These are phyloP conservation scores for Stemphylium beticola DNA, from an alignment of 2,329 filamentous ascomycete genomes.

Conservation along the genomic window DNA sequence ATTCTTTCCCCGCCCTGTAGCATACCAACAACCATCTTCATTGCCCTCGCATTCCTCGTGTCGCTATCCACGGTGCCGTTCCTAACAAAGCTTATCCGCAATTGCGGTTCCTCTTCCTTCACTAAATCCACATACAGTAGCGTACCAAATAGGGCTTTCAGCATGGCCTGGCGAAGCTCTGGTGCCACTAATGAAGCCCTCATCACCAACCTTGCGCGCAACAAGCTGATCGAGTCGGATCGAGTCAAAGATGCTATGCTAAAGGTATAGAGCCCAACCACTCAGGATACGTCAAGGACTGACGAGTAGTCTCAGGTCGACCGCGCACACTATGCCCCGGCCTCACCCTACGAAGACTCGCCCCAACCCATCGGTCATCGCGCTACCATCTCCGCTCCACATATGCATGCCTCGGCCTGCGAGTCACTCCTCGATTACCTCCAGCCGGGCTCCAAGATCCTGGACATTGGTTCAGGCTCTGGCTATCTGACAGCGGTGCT, in stretches of 20 bases:
- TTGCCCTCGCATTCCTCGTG: constrained; percentile 7
- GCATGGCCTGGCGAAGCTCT: constrained; percentile 90
- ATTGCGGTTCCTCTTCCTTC: constrained; percentile 18
- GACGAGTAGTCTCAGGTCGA: constrained; percentile 68
- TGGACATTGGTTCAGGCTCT: constrained; percentile 57
- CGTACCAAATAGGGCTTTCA: constrained; percentile 28
- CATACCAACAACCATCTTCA: too few species aligned
- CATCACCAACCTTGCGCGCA: constrained; percentile 75
- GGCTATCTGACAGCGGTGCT: constrained; percentile 88
- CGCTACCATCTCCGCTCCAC: constrained; percentile 75
- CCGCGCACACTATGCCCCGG: constrained; percentile 80
- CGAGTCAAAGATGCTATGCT: constrained; percentile 82
- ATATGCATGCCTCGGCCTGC: constrained; percentile 73
- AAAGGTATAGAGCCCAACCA: constrained; percentile 56
- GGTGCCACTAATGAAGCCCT: constrained; percentile 76
- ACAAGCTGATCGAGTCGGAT: constrained; percentile 74
- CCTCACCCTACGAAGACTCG: constrained; percentile 73
- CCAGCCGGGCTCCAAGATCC: constrained; percentile 56
- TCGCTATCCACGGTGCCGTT: constrained; percentile 29
- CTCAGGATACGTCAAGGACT: not conserved
- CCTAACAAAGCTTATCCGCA: constrained; percentile 25
- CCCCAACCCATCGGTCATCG: constrained; percentile 71
- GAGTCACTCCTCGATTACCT: constrained; percentile 67
- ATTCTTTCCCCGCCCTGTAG: too few species aligned
- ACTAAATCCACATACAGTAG: not conserved